Evolutionary conservation across 108 stramenopile genomes (phyloP).

Genomic region (Stephanodiscus triporus): DNA sequence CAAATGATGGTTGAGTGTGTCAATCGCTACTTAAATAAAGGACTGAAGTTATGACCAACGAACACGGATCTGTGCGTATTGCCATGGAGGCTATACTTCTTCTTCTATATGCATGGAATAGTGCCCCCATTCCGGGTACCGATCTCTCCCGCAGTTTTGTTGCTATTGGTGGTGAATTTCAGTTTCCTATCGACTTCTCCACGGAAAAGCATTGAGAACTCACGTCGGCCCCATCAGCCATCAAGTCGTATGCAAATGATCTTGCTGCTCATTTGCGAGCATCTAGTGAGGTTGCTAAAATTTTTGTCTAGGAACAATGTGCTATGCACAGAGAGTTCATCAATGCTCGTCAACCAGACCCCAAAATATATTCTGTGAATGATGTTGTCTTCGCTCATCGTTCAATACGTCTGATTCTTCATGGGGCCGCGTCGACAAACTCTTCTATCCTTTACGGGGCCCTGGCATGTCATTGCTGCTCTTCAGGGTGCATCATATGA

Average conservation of each 20-base stretch:
- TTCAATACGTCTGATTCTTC: neutral
- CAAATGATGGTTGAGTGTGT: neutral
- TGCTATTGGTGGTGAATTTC: conserved; percentile 15
- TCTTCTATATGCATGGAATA: too few species aligned
- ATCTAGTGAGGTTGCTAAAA: neutral
- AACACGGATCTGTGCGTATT: too few species aligned
- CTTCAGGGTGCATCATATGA: neutral
- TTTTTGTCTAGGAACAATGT: neutral
- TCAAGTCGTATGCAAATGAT: neutral
- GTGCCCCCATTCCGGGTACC: too few species aligned
- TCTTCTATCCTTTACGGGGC: neutral
- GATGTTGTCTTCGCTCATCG: neutral
- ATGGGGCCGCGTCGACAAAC: neutral
- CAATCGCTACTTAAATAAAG: too few species aligned
- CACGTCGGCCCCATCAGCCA: neutral
- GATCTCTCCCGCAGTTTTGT: conserved; percentile 12
- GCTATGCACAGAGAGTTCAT: neutral
- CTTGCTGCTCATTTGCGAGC: neutral
- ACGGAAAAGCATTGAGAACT: neutral
- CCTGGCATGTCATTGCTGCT: neutral
- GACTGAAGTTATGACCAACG: neutral
- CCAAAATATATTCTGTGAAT: neutral
- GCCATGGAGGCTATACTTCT: too few species aligned
- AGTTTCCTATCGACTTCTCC: too few species aligned
- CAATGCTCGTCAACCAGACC: neutral